Evolutionary conservation across 1,284 basidiomycete species (phyloP).

Genomic region (Cutaneotrichosporon arboriforme): DNA sequence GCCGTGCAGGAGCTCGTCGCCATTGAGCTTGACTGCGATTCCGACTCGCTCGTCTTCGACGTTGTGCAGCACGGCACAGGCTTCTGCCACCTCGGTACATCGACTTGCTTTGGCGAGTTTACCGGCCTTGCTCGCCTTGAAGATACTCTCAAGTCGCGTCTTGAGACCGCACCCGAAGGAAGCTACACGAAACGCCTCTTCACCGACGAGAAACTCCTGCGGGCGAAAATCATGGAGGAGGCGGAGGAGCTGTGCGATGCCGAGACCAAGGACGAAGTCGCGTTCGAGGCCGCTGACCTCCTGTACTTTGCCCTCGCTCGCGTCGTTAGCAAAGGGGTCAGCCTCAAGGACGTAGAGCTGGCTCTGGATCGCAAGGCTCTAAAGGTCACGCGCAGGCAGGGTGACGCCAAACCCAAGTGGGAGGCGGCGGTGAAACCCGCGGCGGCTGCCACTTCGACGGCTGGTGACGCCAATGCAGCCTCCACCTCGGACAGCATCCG

Average conservation of each 20-base stretch:
- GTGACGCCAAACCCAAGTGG: slow-evolving; percentile 91
- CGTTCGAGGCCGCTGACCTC: slow-evolving; percentile 93
- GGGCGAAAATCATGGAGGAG: slow-evolving; percentile 96
- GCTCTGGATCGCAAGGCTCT: slow-evolving; percentile 80
- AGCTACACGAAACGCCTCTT: slow-evolving; percentile 91
- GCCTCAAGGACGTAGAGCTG: slow-evolving; percentile 75
- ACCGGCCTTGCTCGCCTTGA: slow-evolving; percentile 79
- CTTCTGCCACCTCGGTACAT: slow-evolving; percentile 85
- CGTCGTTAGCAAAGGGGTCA: slow-evolving; percentile 79
- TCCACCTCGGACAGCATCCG: slow-evolving; percentile 54
- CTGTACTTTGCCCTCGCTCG: slow-evolving; percentile 89
- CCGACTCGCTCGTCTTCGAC: slow-evolving; percentile 83
- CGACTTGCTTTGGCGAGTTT: slow-evolving; percentile 73
- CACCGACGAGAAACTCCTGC: slow-evolving; percentile 70
- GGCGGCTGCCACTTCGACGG: slow-evolving; percentile 27
- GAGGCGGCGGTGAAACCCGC: slow-evolving; percentile 39
- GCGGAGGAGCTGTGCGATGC: slow-evolving; percentile 93
- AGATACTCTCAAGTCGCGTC: slow-evolving; percentile 67
- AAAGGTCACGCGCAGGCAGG: slow-evolving; percentile 80
- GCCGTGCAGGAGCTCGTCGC: slow-evolving; percentile 82
- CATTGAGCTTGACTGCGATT: slow-evolving; percentile 87
- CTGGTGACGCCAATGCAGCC: slow-evolving; percentile 25
- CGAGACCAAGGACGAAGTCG: slow-evolving; percentile 72
- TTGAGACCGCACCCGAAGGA: slow-evolving; percentile 72
- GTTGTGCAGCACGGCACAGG: slow-evolving; percentile 86